phyloP scores from a whole-genome alignment of 1,284 basidiomycete genomes.

The Sphaerobolus stellatus region DNA sequence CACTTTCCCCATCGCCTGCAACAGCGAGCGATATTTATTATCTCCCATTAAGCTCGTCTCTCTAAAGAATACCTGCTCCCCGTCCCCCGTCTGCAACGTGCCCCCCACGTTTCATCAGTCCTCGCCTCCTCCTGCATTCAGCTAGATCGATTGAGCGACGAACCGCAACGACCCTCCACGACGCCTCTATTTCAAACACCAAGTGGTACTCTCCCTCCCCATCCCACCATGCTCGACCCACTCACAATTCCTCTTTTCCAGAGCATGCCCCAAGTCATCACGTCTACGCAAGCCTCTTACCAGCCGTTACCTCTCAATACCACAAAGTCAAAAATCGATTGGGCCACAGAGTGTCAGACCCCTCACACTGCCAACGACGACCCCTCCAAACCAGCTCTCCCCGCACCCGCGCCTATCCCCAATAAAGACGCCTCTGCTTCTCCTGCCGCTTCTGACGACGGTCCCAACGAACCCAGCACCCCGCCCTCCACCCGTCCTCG shows the following conservation, averaged over 20 bases:
- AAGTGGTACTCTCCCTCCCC: background rate
- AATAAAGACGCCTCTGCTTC: background rate
- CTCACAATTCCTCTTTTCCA: background rate
- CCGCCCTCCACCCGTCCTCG: slow-evolving; percentile 1
- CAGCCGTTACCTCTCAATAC: background rate
- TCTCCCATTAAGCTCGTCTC: too few species aligned
- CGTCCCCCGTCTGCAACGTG: too few species aligned
- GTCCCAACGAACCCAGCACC: background rate
- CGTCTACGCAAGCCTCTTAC: background rate
- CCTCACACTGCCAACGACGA: background rate
- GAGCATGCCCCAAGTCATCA: background rate
- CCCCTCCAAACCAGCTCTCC: background rate
- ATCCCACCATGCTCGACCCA: slow-evolving; percentile 1
- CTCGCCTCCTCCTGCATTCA: background rate
- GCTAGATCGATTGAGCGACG: background rate
- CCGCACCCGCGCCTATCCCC: background rate
- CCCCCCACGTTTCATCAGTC: slow-evolving; percentile 7
- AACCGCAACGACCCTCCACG: slow-evolving; percentile 2
- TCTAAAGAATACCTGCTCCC: too few species aligned
- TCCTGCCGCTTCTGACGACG: slow-evolving; percentile 5
- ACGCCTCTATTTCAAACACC: too few species aligned
- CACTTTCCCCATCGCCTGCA: background rate
- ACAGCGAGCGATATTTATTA: slow-evolving; percentile 1
- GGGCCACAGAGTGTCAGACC: slow-evolving; percentile 13
- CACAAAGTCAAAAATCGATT: slow-evolving; percentile 1